Conservation (phyloP, 177 flowering plant genomes). For the Tripterygium wilfordii region DNA sequence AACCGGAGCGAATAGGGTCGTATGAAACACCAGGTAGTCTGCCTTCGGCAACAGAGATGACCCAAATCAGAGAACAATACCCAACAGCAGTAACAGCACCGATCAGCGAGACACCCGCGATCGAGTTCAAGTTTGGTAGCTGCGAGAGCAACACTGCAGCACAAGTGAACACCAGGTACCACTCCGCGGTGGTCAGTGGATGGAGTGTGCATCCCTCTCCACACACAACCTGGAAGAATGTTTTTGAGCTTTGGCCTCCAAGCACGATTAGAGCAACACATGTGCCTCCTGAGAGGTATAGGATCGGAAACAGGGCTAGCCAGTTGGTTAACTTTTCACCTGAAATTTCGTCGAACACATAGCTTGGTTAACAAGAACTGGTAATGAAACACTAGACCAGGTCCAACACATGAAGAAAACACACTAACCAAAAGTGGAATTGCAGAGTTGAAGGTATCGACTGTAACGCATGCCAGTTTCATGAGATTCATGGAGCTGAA, state of each 20-base stretch:
- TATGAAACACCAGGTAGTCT: constrained; percentile 20
- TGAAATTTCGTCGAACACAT: constrained; percentile 10
- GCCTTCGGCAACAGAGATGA: constrained; percentile 26
- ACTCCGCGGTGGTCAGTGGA: constrained; percentile 24
- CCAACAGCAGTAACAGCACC: constrained; percentile 32
- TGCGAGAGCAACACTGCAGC: constrained; percentile 25
- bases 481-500: constrained; percentile 56
- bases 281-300: constrained; percentile 69
- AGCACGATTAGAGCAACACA: constrained; percentile 38
- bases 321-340: constrained; percentile 35
- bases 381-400: too few species aligned
- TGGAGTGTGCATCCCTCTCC: constrained; percentile 12
- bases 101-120: constrained; percentile 33
- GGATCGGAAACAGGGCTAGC: constrained; percentile 31
- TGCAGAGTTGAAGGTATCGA: constrained; percentile 47
- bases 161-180: constrained; percentile 35
- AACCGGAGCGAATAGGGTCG: constrained; percentile 5
- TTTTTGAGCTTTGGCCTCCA: constrained; percentile 24
- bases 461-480: constrained; percentile 49
- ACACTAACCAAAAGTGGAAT: constrained; percentile 43
- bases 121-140: constrained; percentile 43
- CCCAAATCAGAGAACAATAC: constrained; percentile 34
- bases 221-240: constrained; percentile 20
- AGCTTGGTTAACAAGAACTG: background rate
- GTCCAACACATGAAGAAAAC: background rate